These are phyloP conservation scores for Aspergillus terreus DNA, from an alignment of 2,329 filamentous ascomycete genomes.

Conservation along the genomic window DNA sequence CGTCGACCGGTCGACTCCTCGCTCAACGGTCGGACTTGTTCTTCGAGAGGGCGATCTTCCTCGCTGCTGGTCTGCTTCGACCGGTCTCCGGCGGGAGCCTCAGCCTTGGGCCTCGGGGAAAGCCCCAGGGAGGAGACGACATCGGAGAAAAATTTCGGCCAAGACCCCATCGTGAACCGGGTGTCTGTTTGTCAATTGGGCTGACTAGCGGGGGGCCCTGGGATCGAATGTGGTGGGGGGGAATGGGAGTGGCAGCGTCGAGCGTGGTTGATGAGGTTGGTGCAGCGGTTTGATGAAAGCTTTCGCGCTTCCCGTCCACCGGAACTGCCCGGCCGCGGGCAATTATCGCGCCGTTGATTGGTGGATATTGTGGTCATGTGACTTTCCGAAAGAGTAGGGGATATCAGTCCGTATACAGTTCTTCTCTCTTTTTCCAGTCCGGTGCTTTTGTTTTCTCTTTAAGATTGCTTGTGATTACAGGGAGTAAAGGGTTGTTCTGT, in stretches of 20 bases:
- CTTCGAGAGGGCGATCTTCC: too few relatives aligned
- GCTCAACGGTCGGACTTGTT: slow-evolving; percentile 29
- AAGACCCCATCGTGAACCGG: slow-evolving; percentile 56
- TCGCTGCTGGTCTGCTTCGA: slow-evolving; percentile 48
- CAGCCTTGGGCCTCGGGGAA: slow-evolving; percentile 59
- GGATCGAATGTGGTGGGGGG: slow-evolving; percentile 15
- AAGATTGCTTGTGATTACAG: too few relatives aligned
- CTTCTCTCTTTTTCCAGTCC: too few relatives aligned
- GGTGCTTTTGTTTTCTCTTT: too few relatives aligned
- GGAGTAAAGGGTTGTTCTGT: too few relatives aligned
- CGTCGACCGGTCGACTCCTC: slow-evolving; percentile 26
- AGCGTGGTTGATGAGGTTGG: slow-evolving; percentile 31
- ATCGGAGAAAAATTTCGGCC: slow-evolving; percentile 61
- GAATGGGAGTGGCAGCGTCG: slow-evolving; percentile 24
- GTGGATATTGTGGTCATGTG: slow-evolving; percentile 8
- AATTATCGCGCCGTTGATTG: slow-evolving; percentile 42
- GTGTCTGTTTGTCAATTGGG: slow-evolving; percentile 28
- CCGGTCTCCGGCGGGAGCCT: slow-evolving; percentile 54
- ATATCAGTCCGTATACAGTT: not conserved
- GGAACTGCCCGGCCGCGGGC: slow-evolving; percentile 38
- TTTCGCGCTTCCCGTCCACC: slow-evolving; percentile 36
- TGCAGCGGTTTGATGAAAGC: slow-evolving; percentile 31
- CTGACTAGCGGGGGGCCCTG: slow-evolving; percentile 23
- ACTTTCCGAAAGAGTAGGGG: not conserved
- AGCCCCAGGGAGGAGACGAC: slow-evolving; percentile 63